phyloP scores from a whole-genome alignment of 2,329 filamentous ascomycete species.

The Torrubiella hemipterigena region DNA sequence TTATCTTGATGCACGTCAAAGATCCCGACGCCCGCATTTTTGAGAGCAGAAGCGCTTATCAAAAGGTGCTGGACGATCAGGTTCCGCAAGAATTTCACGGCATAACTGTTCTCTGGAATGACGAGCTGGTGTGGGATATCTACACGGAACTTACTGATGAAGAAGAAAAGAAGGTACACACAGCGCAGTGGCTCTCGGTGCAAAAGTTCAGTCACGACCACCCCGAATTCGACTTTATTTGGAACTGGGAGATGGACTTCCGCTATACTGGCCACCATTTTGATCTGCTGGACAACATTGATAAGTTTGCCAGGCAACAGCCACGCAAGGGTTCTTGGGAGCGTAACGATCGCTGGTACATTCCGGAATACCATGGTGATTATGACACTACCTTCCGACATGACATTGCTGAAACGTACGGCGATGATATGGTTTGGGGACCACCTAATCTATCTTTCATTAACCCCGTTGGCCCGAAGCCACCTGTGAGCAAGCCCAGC shows the following conservation, averaged over 20 bases:
- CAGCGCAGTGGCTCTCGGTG: slow-evolving; percentile 57
- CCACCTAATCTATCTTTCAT: slow-evolving; percentile 46
- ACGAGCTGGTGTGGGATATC: slow-evolving; percentile 59
- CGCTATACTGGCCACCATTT: slow-evolving; percentile 73
- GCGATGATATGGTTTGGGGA: slow-evolving; percentile 54
- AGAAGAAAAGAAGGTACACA: slow-evolving; percentile 40
- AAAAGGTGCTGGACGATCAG: slow-evolving; percentile 44
- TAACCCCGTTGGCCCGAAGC: slow-evolving; percentile 49
- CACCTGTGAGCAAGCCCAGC: slow-evolving; percentile 43
- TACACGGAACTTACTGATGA: slow-evolving; percentile 64
- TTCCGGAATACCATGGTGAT: slow-evolving; percentile 54
- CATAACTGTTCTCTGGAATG: slow-evolving; percentile 65
- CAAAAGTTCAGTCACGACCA: slow-evolving; percentile 67
- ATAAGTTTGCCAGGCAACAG: slow-evolving; percentile 51
- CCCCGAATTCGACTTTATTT: slow-evolving; percentile 69
- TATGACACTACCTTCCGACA: slow-evolving; percentile 57
- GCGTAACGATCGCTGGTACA: slow-evolving; percentile 60
- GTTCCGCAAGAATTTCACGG: slow-evolving; percentile 59
- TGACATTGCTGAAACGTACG: slow-evolving; percentile 43
- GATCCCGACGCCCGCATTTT: slow-evolving; percentile 46
- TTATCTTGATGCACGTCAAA: slow-evolving; percentile 69
- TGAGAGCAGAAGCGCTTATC: slow-evolving; percentile 45
- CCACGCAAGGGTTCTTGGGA: slow-evolving; percentile 66
- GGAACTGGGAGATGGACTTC: slow-evolving; percentile 83
- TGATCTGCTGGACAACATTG: slow-evolving; percentile 58